Conservation (phyloP, 352 stramenopile species). For the Phytophthora melonis region DNA sequence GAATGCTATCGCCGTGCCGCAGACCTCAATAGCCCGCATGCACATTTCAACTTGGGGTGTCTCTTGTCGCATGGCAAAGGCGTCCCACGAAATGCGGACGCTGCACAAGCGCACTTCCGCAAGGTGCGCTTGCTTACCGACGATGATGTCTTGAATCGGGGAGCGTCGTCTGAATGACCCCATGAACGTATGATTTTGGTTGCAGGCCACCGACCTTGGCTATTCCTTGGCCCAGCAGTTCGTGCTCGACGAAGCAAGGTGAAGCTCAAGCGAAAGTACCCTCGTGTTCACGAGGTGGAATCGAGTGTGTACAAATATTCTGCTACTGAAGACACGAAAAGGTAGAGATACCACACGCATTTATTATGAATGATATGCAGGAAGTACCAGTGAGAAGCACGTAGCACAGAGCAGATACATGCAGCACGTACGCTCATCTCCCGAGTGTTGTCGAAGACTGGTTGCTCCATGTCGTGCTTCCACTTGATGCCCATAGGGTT, state of each 20-base stretch:
- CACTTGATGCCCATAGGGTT: background rate
- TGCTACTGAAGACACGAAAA: slow-evolving; percentile 26
- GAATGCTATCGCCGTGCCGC: slow-evolving; percentile 65
- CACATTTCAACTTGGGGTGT: slow-evolving; percentile 84
- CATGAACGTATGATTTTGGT: background rate
- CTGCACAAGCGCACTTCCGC: slow-evolving; percentile 71
- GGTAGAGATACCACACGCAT: slow-evolving; percentile 41
- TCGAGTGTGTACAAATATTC: slow-evolving; percentile 12
- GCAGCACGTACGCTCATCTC: slow-evolving; percentile 35
- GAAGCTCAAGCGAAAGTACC: slow-evolving; percentile 2
- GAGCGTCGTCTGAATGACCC: too few species aligned
- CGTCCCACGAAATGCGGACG: slow-evolving; percentile 59
- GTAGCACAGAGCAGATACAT: slow-evolving; percentile 25
- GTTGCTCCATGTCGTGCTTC: background rate
- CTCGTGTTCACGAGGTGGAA: background rate
- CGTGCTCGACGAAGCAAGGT: slow-evolving; percentile 33
- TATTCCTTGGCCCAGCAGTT: slow-evolving; percentile 71
- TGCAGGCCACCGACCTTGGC: slow-evolving; percentile 60
- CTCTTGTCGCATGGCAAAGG: slow-evolving; percentile 72
- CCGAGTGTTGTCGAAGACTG: slow-evolving; percentile 18
- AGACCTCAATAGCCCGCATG: slow-evolving; percentile 57
- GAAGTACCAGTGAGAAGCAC: slow-evolving; percentile 31
- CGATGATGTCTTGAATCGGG: background rate
- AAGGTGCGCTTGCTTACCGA: slow-evolving; percentile 31
- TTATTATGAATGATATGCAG: slow-evolving; percentile 47